A percentile compares a stretch with the other conserved stretches of the same genome.
Evolutionary conservation across 2,329 filamentous ascomycete species (phyloP).

Genomic region (Raffaelea deltoideospora): DNA sequence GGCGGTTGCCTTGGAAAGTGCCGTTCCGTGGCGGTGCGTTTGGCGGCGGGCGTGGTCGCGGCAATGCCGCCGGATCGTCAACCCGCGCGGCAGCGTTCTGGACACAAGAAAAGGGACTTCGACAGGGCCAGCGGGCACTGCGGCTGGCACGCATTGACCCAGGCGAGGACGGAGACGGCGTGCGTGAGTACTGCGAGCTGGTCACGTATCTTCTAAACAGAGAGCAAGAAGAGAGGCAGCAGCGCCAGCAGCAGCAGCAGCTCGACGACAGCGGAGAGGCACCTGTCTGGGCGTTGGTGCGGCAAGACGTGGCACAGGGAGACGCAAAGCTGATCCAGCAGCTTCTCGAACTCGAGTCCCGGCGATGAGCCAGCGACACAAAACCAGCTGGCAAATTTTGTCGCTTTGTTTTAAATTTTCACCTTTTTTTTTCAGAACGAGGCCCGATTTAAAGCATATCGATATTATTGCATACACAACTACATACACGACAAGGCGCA

Average conservation of each 20-base stretch:
- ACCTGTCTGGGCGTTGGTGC: conserved; percentile 22
- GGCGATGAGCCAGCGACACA: no score
- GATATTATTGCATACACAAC: no score
- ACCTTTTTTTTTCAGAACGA: no score
- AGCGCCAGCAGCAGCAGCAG: conserved; percentile 12
- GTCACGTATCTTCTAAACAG: conserved; percentile 31
- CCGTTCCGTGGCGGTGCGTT: background rate
- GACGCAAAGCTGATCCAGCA: conserved; percentile 36
- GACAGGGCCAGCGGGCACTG: conserved; percentile 38
- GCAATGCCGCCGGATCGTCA: background rate
- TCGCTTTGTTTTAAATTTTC: no score
- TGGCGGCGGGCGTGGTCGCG: background rate
- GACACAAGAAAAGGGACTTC: conserved; percentile 42
- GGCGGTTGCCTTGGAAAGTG: no score
- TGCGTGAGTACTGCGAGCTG: conserved; percentile 45
- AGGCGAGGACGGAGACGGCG: conserved; percentile 40
- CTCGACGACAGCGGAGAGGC: no score
- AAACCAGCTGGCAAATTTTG: no score
- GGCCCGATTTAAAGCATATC: no score
- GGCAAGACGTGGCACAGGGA: conserved; percentile 28
- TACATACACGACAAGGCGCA: no score
- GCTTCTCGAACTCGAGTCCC: conserved; percentile 22
- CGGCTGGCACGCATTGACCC: conserved; percentile 32
- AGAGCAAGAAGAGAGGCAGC: conserved; percentile 14
- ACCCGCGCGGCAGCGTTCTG: conserved; percentile 19